Evolutionary conservation across 768 basidiomycete species (phyloP), one percentile per base, ranked within the genome.

Genomic region (Sistotremastrum niveocremeum): DNA sequence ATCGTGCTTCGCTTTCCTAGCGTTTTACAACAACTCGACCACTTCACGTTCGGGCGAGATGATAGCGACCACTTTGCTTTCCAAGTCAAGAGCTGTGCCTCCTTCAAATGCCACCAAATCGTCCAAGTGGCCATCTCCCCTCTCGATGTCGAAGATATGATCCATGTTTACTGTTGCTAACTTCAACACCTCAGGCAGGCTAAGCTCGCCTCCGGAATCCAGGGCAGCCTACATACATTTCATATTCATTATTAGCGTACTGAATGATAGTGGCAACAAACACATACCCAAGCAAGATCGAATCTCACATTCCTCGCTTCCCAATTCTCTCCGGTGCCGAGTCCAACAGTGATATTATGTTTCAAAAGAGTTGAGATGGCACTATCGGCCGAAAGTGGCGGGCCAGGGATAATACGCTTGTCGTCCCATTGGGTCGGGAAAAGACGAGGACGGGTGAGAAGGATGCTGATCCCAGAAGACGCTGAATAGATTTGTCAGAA

Each of bases 231-330:
- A 20, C 20, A 20, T 20, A 20, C 20, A 20, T 20, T 20, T 20
- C 20, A 20, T 20, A 20, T 20, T 20, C 20, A 20, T 20, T 20
- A 20, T 20, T 20, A 20, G 20, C 20, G 20, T 20, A 20, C 20
- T 20, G 20, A 20, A 20, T 20, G 20, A 20, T 20, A 20, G 20
- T 20, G 20, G 20, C 20, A 20, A 20, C 20, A 20, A 12, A 44
- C n/a, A 65, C 76, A 53, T 50, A 81, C 84, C 89, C 90, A 93
- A 38, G 76, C 84, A 32, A 77, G 62, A 51, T 94, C 88, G 52
- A 89, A 84, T 10, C 82, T 74, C 7, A 82, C 70, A 56, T 82
- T 87, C 28, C 84, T 74, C 5, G 83, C 80, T 29, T 72, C 68
- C 81, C 81, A 88, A 36, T 72, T 72, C 49, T 78, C 49, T 37